Conservation (phyloP, 2,329 filamentous ascomycete species). For the Cladorrhinum sp. region DNA sequence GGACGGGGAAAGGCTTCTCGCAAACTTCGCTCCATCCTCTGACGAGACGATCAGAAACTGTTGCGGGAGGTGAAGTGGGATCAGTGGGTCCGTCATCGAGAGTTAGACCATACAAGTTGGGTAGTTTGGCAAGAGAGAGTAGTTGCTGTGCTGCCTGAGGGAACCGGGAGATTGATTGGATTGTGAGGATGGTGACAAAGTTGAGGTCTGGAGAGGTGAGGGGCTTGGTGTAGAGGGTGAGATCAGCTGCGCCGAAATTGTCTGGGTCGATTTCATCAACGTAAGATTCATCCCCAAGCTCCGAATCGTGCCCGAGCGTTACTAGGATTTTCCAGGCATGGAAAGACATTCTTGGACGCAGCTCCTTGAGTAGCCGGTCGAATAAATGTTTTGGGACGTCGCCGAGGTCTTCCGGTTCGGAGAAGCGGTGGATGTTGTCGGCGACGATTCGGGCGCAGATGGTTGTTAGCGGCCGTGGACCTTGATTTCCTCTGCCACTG, state of each 20-base stretch:
- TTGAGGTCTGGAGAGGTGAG: conserved; percentile 24
- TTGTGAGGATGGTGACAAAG: conserved; percentile 42
- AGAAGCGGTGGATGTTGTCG: conserved; percentile 4
- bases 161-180: conserved; percentile 38
- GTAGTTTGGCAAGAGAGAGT: conserved; percentile 15
- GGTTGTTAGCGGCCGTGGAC: conserved; percentile 11
- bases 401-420: background rate
- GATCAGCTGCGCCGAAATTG: conserved; percentile 1
- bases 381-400: background rate
- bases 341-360: conserved; percentile 6
- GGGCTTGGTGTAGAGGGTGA: conserved; percentile 6
- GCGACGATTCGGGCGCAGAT: conserved; percentile 14
- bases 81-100: background rate
- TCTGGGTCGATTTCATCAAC: background rate
- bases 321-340: conserved; percentile 4
- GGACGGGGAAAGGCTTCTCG: conserved; percentile 24
- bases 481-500: conserved; percentile 2
- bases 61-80: background rate
- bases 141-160: conserved; percentile 7
- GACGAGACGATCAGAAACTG: conserved; percentile 44
- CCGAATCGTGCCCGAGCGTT: background rate
- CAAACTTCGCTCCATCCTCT: conserved; percentile 42
- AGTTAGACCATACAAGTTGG: conserved; percentile 16
- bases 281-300: background rate
- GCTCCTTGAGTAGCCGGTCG: conserved; percentile 6